These are phyloP conservation scores for Ochromonadaceae sp. DNA, from an alignment of 352 stramenopile genomes.

Conservation along the genomic window DNA sequence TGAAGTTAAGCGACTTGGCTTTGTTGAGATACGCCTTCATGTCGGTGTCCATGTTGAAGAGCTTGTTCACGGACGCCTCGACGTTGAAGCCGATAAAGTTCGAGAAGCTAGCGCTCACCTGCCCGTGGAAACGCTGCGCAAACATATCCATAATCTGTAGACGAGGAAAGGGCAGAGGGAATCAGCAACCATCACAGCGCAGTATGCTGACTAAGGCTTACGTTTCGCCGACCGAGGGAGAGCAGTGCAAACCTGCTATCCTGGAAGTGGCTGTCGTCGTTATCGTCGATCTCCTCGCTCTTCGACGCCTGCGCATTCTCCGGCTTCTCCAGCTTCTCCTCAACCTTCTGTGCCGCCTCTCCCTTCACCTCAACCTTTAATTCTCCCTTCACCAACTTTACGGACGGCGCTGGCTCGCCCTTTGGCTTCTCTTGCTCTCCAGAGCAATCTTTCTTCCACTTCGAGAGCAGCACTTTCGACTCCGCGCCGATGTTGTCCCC, in stretches of 20 bases:
- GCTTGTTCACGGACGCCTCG: constrained; percentile 15
- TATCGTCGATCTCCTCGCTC: too few species aligned
- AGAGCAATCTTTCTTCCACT: neutral
- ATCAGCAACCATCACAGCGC: neutral
- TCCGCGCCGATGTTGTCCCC: neutral
- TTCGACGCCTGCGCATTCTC: neutral
- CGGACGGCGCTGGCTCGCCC: neutral
- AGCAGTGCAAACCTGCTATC: neutral
- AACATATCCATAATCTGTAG: constrained; percentile 4
- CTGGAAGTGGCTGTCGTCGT: neutral
- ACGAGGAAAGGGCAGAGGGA: neutral
- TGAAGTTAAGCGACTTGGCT: constrained; percentile 18
- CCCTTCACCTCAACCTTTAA: neutral
- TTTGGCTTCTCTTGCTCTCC: neutral
- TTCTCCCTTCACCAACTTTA: neutral
- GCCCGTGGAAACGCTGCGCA: neutral
- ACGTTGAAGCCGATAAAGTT: constrained; percentile 16
- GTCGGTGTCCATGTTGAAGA: neutral
- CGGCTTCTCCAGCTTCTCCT: neutral
- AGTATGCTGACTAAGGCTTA: neutral
- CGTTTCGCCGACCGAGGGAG: neutral
- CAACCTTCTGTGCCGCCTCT: neutral
- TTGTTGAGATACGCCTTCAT: constrained; percentile 16
- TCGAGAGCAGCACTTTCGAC: neutral
- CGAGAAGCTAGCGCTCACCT: neutral